Base-by-base conservation (phyloP, 1,284 basidiomycete species). In the Pseudozyma flocculosa region DNA sequence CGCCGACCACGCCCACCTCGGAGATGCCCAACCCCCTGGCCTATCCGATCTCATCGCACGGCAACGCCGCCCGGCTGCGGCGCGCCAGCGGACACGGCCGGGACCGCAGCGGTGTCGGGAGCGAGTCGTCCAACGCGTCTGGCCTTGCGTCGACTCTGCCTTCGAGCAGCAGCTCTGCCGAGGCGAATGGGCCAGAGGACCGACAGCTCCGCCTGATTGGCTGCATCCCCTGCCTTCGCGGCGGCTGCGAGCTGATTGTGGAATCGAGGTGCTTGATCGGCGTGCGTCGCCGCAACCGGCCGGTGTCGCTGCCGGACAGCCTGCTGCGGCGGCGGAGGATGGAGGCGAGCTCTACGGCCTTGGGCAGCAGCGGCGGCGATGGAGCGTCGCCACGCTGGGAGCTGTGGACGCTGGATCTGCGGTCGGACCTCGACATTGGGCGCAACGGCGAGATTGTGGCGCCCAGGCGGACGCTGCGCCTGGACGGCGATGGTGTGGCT, bases 21-120 rank as follows among this genome's bases (percentile, higher is more conserved):
- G 62, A 65, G 36, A 40, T 58, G 4, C 43, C 48, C 32, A 58
- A 58, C 32, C 54, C 58, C 4, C 22, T 56, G 29, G 48, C 58
- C 19, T 65, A 65, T 26, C 62, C 62, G 3, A 61, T 65, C 54
- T 65, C 62, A 11, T 65, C 58, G 40, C 62, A 65, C 29, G 58
- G 62, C 2, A 58, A 53, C 36, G 54, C 54, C 2, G 58, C 58
- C 19, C 40, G 58, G 37, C 36, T 57, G 36, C 50, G 62, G 34
- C 54, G 58, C 4, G 40, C 54, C 21, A 65, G 62, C 38, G 58
- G 54, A 8, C 51, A 61, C 19, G 34, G 48, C n/a, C 45, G 55
- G 24, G 62, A 65, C 24, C 54, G 58, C 23, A 65, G 54, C 49
- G 47, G 54, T 32, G 39, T 47, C 1, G 30, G 32, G 9, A 53